Base-by-base conservation (phyloP, 2,329 filamentous ascomycete genomes). In the Pyrenophora teres region DNA sequence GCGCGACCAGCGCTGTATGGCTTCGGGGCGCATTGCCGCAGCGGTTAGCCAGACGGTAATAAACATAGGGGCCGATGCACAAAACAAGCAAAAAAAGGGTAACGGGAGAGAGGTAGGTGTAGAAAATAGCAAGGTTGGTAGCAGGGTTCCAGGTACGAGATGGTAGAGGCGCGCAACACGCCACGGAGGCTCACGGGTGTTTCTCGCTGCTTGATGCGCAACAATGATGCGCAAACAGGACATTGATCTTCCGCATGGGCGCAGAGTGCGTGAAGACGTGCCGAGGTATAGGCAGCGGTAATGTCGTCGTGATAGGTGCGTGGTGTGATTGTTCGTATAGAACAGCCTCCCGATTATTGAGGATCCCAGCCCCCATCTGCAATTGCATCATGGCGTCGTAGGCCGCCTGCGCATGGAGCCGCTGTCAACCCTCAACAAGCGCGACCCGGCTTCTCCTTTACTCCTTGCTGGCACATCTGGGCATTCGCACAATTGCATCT, bases 311-410 rank as follows among this genome's bases (percentile, higher is more conserved):
- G 33, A 35, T 27, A 21, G 33, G 15, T 27, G 40, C 40, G 40
- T 32, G 35, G 40, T 30, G 36, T 50, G 50, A 52, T 46, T 32
- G 18, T 33, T 46, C 36, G 39, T 37, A 46, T 27, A 50, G 42
- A 49, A 51, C 59, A 63, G 62, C 64, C 59, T 57, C 61, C 63
- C 46, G 49, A 59, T 65, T 64, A 57, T 60, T 61, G 57, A 47
- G 50, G 10, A 12, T 30, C 63, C 65, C 67, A 69, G 63, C 67
- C 67, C 63, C 65, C 57, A 52, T 37, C 40, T 43, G 37, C 42
- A 52, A 67, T 69, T 66, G 65, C 67, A 69, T 70, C 65, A 70
- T 64, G 61, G 38, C 47, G 52, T 59, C 57, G 58, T 62, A 50
- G 57, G 40, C 52, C 51, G 45, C 43, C 44, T 47, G 21, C 37